Base-by-base conservation (phyloP, 257 asterid genomes). In the Jaltomata sinuosa region DNA sequence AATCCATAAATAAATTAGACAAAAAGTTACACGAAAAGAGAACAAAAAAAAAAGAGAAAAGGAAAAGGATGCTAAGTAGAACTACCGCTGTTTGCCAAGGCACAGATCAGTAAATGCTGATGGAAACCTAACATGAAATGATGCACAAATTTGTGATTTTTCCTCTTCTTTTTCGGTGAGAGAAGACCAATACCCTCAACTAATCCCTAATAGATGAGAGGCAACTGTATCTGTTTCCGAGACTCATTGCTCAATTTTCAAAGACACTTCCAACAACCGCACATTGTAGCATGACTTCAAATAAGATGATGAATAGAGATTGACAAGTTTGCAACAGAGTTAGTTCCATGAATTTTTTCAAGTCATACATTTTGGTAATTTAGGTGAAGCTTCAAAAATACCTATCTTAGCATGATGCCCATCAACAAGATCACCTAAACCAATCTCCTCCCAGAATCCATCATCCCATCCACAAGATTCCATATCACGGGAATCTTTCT, bases 381-480 rank as follows among this genome's bases (percentile, higher is more conserved):
- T 50, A 77, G 52, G 12, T 22, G 76, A 29, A 50, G 52, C 50
- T 69, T 59, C 83, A 81, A 67, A 40, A 88, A 81, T 89, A 94
- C 99, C 99, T 72, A 96, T 94, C 92, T 94, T 96, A 79, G 98
- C 91, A 91, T 96, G 99, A 91, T 94, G 99, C 81, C 96, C 90
- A 82, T 96, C 98, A 85, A 94, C 92, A 83, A 96, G 98, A 89
- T 96, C 99, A 77, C 95, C 95, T 88, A 96, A 92, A 25, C 98
- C 99, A 89, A 96, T 94, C 92, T 94, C 98, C 91, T 90, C 98
- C 97, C 94, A 96, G 65, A 96, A 96, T 22, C 89, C 95, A 89
- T 96, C 99, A 89, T 96, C 99, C 99, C 99, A 96, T 81, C 99
- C 99, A 90, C 96, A 89, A 85, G 99, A 93, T 91, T 93, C 97